These are phyloP conservation scores for Amaranthus tricolor DNA, from an alignment of 179 eudicot species.

Conservation along the genomic window DNA sequence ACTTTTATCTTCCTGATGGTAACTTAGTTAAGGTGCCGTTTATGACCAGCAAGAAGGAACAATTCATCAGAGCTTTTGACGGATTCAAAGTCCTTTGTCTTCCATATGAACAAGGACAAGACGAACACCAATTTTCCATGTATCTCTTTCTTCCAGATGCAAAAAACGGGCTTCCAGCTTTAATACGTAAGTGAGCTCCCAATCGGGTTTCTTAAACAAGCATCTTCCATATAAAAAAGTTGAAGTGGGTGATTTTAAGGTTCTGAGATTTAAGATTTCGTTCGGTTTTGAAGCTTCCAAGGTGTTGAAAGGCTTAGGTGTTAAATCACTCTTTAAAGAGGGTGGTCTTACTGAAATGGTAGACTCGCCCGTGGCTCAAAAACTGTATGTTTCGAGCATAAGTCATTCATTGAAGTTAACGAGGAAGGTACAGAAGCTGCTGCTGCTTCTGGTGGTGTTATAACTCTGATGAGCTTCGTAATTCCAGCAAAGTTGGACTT, in stretches of 20 bases:
- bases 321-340: conserved; percentile 4
- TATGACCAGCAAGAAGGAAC: conserved; percentile 28
- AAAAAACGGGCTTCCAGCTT: conserved; percentile 38
- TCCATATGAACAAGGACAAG: conserved; percentile 33
- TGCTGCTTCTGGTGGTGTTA: conserved; percentile 15
- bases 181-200: conserved; percentile 32
- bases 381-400: conserved; percentile 16
- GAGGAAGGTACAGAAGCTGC: conserved; percentile 36
- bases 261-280: conserved; percentile 33
- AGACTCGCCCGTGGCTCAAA: conserved; percentile 3
- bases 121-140: conserved; percentile 38
- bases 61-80: conserved; percentile 13
- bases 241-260: conserved; percentile 12
- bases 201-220: conserved; percentile 41
- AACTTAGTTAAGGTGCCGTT: conserved; percentile 30
- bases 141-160: conserved; percentile 53
- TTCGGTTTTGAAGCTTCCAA: conserved; percentile 27
- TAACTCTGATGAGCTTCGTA: neutral
- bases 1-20: conserved; percentile 40
- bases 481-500: neutral
- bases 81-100: conserved; percentile 36
- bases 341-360: conserved; percentile 25
- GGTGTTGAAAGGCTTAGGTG: conserved; percentile 21
- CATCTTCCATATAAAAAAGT: conserved; percentile 6
- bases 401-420: conserved; percentile 31